A percentile compares a stretch with the other conserved stretches of the same genome.
These are phyloP conservation scores for Chaetothyriales sp. DNA, from an alignment of 2,329 filamentous ascomycete genomes.

Conservation along the genomic window DNA sequence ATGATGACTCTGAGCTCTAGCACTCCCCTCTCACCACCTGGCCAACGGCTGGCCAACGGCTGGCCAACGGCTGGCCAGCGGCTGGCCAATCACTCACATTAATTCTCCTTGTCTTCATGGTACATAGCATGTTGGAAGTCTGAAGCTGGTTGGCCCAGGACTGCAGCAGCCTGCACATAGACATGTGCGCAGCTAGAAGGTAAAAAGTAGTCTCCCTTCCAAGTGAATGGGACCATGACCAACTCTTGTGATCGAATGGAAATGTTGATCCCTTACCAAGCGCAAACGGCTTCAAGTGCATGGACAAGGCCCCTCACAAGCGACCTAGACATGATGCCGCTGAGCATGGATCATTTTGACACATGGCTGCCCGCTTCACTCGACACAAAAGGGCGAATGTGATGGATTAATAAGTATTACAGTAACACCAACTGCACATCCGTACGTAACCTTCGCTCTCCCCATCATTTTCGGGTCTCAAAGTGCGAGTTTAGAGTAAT, in stretches of 20 bases:
- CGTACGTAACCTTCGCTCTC: no score
- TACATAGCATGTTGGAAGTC: neutral
- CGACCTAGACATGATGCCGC: neutral
- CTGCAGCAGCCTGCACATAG: neutral
- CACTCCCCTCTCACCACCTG: neutral
- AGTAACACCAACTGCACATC: neutral
- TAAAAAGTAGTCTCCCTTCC: neutral
- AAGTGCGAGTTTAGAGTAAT: no score
- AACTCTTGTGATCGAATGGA: neutral
- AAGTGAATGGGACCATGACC: neutral
- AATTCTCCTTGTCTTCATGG: neutral
- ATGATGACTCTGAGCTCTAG: constrained; percentile 18
- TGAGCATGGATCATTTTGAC: neutral
- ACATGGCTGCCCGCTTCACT: neutral
- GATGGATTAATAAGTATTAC: neutral
- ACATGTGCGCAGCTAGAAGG: neutral
- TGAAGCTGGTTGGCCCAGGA: neutral
- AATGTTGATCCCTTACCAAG: neutral
- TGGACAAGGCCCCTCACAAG: neutral
- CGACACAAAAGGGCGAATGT: neutral
- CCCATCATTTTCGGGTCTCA: no score
- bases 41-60: neutral
- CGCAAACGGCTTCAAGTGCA: neutral
- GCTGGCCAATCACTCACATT: neutral
- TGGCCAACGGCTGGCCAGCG: neutral